Base-by-base conservation (phyloP, 345 rosid genomes). In the Lumnitzera littorea region DNA sequence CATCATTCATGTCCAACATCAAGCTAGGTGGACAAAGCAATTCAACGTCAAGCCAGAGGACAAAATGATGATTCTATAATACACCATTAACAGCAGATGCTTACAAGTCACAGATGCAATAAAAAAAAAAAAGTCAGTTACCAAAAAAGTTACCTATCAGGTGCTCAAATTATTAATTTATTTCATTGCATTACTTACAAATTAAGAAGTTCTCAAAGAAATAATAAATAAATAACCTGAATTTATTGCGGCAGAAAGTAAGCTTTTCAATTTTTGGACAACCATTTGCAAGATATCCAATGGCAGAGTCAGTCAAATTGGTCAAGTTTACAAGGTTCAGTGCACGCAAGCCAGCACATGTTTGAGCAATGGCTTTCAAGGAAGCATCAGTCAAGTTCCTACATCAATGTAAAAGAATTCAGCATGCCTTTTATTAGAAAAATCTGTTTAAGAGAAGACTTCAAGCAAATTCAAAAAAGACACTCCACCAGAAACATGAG, bases 301-400 rank as follows among this genome's bases (percentile, higher is more conserved):
- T 51, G 53, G 97, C 52, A 63, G 75, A 79, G 77, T 94, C 96
- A 7, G 97, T 89, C 80, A 94, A 74, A 61, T 88, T 82, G 73
- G 60, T 63, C 72, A 90, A 63, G 61, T 86, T 84, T 52, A 74
- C 83, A 64, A 94, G 61, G 72, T 84, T 82, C 52, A 94, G 89
- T 20, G 88, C 66, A 49, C 58, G 47, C 66, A 94, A 72, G 31
- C 70, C 63, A 14, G 85, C 70, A 69, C 99, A 90, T 55, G 65
- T 75, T 74, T 80, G 85, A 67, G 90, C 85, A 64, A 92, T 76
- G 70, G 47, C 71, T 83, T 84, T 90, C 72, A 87, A 24, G 60
- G 85, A 87, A 64, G 79, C 70, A 74, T 92, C 98, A 25, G 84
- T 87, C 84, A 94, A 70, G 53, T 80, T 84, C 84, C 97, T 87